phyloP scores from a whole-genome alignment of 192 early-diverging fungal genomes.

The Diversispora epigaea region DNA sequence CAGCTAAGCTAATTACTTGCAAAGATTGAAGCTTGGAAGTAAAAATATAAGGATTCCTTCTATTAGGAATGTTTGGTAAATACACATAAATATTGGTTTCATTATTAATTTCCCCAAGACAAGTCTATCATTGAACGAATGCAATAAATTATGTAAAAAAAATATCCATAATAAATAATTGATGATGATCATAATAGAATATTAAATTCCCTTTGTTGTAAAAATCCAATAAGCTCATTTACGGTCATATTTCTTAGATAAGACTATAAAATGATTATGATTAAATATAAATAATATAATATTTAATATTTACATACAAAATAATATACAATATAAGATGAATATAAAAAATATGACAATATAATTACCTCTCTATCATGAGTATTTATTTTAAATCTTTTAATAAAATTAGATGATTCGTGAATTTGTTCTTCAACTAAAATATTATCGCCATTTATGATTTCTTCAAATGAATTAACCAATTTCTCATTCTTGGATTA shows the following conservation, averaged over 20 bases:
- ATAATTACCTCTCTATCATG: slow-evolving; percentile 46
- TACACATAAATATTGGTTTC: slow-evolving; percentile 66
- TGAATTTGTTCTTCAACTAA: slow-evolving; percentile 8
- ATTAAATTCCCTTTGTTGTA: slow-evolving; percentile 32
- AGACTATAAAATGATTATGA: slow-evolving; percentile 15
- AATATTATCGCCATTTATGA: neutral
- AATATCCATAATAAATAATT: too few relatives aligned
- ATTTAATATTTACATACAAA: slow-evolving; percentile 4
- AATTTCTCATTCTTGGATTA: slow-evolving; percentile 7
- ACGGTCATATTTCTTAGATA: slow-evolving; percentile 36
- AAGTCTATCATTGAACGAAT: slow-evolving; percentile 42
- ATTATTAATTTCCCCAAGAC: slow-evolving; percentile 52
- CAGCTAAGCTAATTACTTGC: slow-evolving; percentile 41
- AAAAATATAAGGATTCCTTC: slow-evolving; percentile 70
- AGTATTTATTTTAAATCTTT: slow-evolving; percentile 5
- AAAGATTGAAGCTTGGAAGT: slow-evolving; percentile 46
- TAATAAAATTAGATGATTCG: neutral
- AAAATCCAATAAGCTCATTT: slow-evolving; percentile 33
- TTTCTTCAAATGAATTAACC: slow-evolving; percentile 5
- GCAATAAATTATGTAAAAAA: too few relatives aligned
- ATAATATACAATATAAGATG: neutral
- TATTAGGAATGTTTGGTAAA: slow-evolving; percentile 54
- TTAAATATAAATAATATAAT: neutral
- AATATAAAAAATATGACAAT: neutral
- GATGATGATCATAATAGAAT: too few relatives aligned